Percentiles rank a stretch among this genome's conserved stretches.
Evolutionary conservation across 1,139 yeast genomes (phyloP).

Genomic region (Yamadazyma mexicana): DNA sequence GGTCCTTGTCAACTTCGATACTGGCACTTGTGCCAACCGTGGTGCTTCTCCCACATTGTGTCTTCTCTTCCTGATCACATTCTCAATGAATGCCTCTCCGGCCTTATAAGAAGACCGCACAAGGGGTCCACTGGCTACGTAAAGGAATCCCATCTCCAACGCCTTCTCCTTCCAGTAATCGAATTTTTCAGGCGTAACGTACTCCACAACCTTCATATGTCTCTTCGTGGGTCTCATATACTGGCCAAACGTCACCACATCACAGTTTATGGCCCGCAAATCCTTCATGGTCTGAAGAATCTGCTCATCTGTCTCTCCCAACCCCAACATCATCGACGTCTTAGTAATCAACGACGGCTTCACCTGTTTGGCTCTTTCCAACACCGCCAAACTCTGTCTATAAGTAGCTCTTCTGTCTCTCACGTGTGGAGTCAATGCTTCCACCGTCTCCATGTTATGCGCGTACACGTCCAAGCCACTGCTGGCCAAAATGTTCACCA

Average conservation of each 20-base stretch:
- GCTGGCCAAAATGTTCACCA: conserved; percentile 76
- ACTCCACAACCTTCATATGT: conserved; percentile 97
- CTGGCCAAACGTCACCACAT: conserved; percentile 97
- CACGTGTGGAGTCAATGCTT: conserved; percentile 89
- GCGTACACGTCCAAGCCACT: conserved; percentile 97
- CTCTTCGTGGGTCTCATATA: conserved; percentile 99
- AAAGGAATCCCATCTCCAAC: conserved; percentile 85
- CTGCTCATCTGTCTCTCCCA: conserved; percentile 95
- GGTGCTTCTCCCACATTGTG: conserved; percentile 50
- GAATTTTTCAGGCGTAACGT: conserved; percentile 91
- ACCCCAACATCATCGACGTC: conserved; percentile 93
- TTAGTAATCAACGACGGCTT: conserved; percentile 82
- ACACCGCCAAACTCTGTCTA: conserved; percentile 78
- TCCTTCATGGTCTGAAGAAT: conserved; percentile 71
- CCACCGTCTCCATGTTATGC: conserved; percentile 95
- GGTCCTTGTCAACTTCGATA: conserved; percentile 1
- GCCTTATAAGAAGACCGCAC: conserved; percentile 97
- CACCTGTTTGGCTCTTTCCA: conserved; percentile 75
- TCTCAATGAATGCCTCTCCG: conserved; percentile 96
- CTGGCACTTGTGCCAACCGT: conserved; percentile 26
- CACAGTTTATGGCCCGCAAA: conserved; percentile 75
- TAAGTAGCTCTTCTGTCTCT: conserved; percentile 97
- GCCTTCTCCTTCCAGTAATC: conserved; percentile 92
- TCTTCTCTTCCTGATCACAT: conserved; percentile 77
- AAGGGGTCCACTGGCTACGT: conserved; percentile 96